Evolutionary conservation across 2,329 filamentous ascomycete species (phyloP), one percentile per base, ranked within the genome.

Genomic region (Mycosphaerella sp.): DNA sequence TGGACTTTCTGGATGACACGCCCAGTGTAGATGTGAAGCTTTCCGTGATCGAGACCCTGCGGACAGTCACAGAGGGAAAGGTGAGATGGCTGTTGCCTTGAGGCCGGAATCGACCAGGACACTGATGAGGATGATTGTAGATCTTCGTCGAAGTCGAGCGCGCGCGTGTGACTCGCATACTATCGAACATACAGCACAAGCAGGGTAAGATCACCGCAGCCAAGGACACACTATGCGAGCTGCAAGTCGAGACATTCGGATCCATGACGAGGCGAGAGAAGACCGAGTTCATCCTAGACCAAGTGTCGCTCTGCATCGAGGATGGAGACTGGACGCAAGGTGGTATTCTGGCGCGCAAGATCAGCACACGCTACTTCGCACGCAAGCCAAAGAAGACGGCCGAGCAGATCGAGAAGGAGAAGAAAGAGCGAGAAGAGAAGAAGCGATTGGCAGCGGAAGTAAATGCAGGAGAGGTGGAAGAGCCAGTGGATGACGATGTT

Each of bases 101-200:
- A 21, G 32, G n/a, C 40, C 6, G 5, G 34, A 38, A 8, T 5
- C 8, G 14, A 12, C 45, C 17, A 12, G 26, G 32, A 42, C 14
- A 50, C 61, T 59, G 49, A 59, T 46, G 7, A 23, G 38, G 45
- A 23, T 4, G 21, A 56, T 45, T 29, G 26, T 29, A 85, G 86
- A 98, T 98, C 71, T 98, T 98, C 67, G 92, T 98, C 66, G 93
- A 98, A 78, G 93, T 98, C 50, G 93, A 98, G 79, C 85, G 93
- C 63, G 93, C 93, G 61, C 87, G 93, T 63, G 86, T 98, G 56
- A 98, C 93, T 66, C 89, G 86, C 70, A 95, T 95, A 62, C 80
- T 98, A 10, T 97, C 93, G 48, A 84, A 96, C 73, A 97, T 98
- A 79, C 97, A 97, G 80, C 96, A 95, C 75, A 77, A 87, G 61